Conservation (phyloP, 352 stramenopile species). For the Phytophthora meadii region DNA sequence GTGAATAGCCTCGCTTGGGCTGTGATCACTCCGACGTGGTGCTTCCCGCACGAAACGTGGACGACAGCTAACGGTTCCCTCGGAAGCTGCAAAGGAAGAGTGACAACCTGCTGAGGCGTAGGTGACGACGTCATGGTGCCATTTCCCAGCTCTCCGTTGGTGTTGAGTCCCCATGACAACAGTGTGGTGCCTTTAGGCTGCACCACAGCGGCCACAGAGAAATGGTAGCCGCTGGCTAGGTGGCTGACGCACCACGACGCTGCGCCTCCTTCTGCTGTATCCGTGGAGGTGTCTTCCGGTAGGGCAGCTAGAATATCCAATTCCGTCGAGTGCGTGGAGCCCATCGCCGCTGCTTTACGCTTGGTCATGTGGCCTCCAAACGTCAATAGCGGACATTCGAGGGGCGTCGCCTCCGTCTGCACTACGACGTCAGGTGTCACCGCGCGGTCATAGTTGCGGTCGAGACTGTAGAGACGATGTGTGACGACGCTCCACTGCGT, state of each 20-base stretch:
- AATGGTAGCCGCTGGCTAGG: constrained; percentile 64
- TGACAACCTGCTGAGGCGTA: constrained; percentile 45
- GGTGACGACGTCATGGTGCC: constrained; percentile 45
- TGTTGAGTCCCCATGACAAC: constrained; percentile 62
- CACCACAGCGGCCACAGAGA: constrained; percentile 60
- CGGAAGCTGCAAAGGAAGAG: constrained; percentile 41
- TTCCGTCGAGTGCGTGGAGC: constrained; percentile 22
- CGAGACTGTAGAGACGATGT: constrained; percentile 71
- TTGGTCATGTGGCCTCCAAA: constrained; percentile 56
- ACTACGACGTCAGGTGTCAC: constrained; percentile 57
- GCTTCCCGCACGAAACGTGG: constrained; percentile 72
- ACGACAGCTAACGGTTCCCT: constrained; percentile 51
- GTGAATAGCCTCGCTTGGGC: constrained; percentile 69
- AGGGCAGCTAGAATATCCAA: constrained; percentile 47
- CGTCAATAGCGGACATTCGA: constrained; percentile 48
- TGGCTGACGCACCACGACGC: constrained; percentile 58
- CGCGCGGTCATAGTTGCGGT: constrained; percentile 68
- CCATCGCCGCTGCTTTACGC: constrained; percentile 46
- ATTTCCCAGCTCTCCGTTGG: constrained; percentile 67
- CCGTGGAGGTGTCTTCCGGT: constrained; percentile 8
- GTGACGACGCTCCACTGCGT: constrained; percentile 57
- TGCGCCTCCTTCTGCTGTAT: constrained; percentile 1
- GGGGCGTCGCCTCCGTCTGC: constrained; percentile 46
- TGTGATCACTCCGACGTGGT: constrained; percentile 73
- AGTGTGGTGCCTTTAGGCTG: constrained; percentile 48